These are phyloP conservation scores for Wickerhamomyces xylosicus DNA, from an alignment of 805 yeast species.

Conservation along the genomic window DNA sequence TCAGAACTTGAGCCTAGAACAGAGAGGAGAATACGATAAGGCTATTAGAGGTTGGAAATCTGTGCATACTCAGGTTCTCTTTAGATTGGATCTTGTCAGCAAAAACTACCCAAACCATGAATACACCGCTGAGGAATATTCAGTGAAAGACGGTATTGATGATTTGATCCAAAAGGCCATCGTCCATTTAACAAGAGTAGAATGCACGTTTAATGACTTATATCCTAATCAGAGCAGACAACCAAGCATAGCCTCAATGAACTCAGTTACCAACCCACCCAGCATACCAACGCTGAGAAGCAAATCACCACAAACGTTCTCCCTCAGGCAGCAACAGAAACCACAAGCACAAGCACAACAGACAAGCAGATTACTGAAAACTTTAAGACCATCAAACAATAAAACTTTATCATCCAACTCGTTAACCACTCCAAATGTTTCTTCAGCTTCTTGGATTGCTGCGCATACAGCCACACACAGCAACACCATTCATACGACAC, in stretches of 20 bases:
- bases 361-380: conserved; percentile 20
- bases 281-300: conserved; percentile 16
- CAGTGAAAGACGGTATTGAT: conserved; percentile 22
- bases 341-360: conserved; percentile 9
- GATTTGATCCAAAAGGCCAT: conserved; percentile 16
- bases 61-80: conserved; percentile 50
- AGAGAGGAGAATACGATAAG: conserved; percentile 36
- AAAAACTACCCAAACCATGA: conserved; percentile 23
- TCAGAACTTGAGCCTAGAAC: conserved; percentile 47
- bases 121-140: conserved; percentile 35
- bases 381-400: conserved; percentile 21
- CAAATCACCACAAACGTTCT: conserved; percentile 17
- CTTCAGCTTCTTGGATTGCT: conserved; percentile 18
- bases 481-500: conserved; percentile 1
- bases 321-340: conserved; percentile 13
- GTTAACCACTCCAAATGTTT: conserved; percentile 7
- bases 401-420: conserved; percentile 8
- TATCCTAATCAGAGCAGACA: conserved; percentile 3
- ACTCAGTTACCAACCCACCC: not conserved
- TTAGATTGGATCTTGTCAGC: conserved; percentile 43
- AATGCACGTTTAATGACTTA: conserved; percentile 5
- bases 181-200: conserved; percentile 29
- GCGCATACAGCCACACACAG: conserved; percentile 11
- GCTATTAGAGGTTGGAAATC: conserved; percentile 69
- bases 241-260: not conserved